These are phyloP conservation scores for Dictyostelium discoideum DNA, from an alignment of 78 protist genomes.

Conservation along the genomic window dicty_2.7 NC_007091.3:620501-621000, in stretches of 20 bases:
- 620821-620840: neutral
- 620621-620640: neutral
- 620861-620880: slow-evolving; percentile 14
- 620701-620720: slow-evolving; percentile 31
- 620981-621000: neutral
- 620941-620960: slow-evolving; percentile 2
- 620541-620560: slow-evolving; percentile 45
- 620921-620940: neutral
- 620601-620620: neutral
- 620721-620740: slow-evolving; percentile 46
- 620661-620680: slow-evolving; percentile 30
- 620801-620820: neutral
- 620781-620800: neutral
- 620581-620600: slow-evolving; percentile 69
- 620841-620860: neutral
- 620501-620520: neutral
- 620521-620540: slow-evolving; percentile 34
- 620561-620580: slow-evolving; percentile 63
- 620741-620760: slow-evolving; percentile 37
- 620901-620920: slow-evolving; percentile 51
- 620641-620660: neutral
- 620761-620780: slow-evolving; percentile 42
- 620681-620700: slow-evolving; percentile 4
- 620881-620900: slow-evolving; percentile 18
- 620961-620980: neutral